phyloP scores from a whole-genome alignment of 2,329 filamentous ascomycete species.

The Xylaria sp. region DNA sequence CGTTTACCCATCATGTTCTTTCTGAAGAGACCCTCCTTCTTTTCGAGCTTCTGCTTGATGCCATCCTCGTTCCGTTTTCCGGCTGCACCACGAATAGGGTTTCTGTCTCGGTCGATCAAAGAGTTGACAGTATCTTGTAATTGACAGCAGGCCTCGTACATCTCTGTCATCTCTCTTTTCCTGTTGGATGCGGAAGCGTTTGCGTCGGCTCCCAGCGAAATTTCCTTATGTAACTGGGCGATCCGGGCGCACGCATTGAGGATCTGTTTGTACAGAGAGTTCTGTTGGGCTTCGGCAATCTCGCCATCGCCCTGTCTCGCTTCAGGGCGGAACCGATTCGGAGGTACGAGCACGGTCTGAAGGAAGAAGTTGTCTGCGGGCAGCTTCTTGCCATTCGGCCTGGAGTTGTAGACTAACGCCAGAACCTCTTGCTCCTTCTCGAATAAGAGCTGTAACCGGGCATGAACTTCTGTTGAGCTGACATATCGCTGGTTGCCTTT shows the following conservation, averaged over 20 bases:
- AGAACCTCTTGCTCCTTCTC: constrained; percentile 81
- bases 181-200: constrained; percentile 32
- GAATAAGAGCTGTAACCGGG: constrained; percentile 73
- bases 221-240: constrained; percentile 66
- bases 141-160: constrained; percentile 75
- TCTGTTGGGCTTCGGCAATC: constrained; percentile 83
- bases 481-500: constrained; percentile 63
- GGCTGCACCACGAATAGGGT: constrained; percentile 72
- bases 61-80: constrained; percentile 80
- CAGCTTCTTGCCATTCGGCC: constrained; percentile 57
- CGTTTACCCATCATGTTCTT: constrained; percentile 99
- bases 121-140: constrained; percentile 88
- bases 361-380: constrained; percentile 92
- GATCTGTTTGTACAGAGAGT: constrained; percentile 80
- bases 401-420: constrained; percentile 76
- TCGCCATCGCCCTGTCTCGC: constrained; percentile 73
- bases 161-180: constrained; percentile 62
- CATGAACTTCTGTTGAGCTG: constrained; percentile 75
- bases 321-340: constrained; percentile 86
- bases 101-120: constrained; percentile 85
- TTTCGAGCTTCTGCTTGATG: constrained; percentile 96
- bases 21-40: constrained; percentile 96
- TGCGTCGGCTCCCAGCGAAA: constrained; percentile 40
- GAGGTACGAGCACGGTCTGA: constrained; percentile 77
- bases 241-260: constrained; percentile 69